phyloP scores from a whole-genome alignment of 2,329 filamentous ascomycete species.

The Domatiomyces globalis region DNA sequence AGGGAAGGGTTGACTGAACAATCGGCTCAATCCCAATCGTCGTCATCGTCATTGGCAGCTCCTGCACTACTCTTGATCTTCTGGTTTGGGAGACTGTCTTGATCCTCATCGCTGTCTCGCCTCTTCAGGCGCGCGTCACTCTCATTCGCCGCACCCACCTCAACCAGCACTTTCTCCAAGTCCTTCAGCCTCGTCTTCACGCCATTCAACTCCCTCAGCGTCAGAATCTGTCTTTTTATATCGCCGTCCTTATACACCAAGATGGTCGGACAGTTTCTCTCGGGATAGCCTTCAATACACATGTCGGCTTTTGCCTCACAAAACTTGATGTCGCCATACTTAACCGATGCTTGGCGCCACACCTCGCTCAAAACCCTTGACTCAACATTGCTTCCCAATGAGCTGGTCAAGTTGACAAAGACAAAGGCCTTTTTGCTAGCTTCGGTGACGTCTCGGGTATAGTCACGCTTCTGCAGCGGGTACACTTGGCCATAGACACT shows the following conservation, averaged over 20 bases:
- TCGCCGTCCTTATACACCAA: conserved; percentile 85
- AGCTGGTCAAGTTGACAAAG: conserved; percentile 68
- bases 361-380: conserved; percentile 69
- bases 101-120: conserved; percentile 41
- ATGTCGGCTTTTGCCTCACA: conserved; percentile 85
- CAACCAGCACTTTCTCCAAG: conserved; percentile 67
- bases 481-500: conserved; percentile 82
- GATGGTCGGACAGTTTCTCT: conserved; percentile 87
- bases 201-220: conserved; percentile 64
- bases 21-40: conserved; percentile 42
- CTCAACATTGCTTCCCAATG: conserved; percentile 66
- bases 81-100: conserved; percentile 33
- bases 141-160: conserved; percentile 63
- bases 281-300: conserved; percentile 93
- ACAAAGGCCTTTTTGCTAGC: conserved; percentile 56
- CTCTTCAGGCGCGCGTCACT: conserved; percentile 64
- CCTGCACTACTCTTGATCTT: conserved; percentile 38
- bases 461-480: conserved; percentile 87
- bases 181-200: conserved; percentile 55
- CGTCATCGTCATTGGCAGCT: conserved; percentile 38
- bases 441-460: conserved; percentile 79
- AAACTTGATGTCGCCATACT: conserved; percentile 93
- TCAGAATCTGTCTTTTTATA: conserved; percentile 85
- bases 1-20: not conserved
- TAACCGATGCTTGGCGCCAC: conserved; percentile 68